Percentiles rank a stretch among this genome's conserved stretches.
phyloP scores from a whole-genome alignment of 305 asterid species.

The Solanum hybrid region DNA sequence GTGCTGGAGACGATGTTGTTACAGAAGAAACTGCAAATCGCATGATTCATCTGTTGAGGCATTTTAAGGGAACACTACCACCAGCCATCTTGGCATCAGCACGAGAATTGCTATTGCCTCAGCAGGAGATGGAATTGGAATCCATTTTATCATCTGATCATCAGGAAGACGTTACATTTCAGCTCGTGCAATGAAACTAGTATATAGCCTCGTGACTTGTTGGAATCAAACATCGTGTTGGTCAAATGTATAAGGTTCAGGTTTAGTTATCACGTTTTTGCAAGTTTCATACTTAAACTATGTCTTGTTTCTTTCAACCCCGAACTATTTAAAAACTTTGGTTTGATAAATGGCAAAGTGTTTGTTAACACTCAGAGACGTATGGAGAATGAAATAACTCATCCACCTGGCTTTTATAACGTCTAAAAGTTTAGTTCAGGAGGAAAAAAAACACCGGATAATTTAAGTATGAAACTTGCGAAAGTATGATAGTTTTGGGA shows the following conservation, averaged over 20 bases:
- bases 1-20: neutral
- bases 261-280: neutral
- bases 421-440: neutral
- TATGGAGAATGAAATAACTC: neutral
- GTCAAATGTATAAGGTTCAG: neutral
- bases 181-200: neutral
- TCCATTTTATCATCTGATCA: neutral
- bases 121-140: neutral
- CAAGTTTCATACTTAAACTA: neutral
- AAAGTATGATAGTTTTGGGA: neutral
- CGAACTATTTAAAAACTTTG: neutral
- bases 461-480: neutral
- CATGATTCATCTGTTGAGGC: neutral
- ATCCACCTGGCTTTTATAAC: neutral
- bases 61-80: neutral
- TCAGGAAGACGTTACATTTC: neutral
- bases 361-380: neutral
- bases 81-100: neutral
- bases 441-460: neutral
- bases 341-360: neutral
- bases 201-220: neutral
- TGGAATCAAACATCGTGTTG: neutral
- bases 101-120: neutral
- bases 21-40: neutral
- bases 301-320: no score